phyloP scores from a whole-genome alignment of 2,329 filamentous ascomycete species.

The Sarocladiaceae sp. region DNA sequence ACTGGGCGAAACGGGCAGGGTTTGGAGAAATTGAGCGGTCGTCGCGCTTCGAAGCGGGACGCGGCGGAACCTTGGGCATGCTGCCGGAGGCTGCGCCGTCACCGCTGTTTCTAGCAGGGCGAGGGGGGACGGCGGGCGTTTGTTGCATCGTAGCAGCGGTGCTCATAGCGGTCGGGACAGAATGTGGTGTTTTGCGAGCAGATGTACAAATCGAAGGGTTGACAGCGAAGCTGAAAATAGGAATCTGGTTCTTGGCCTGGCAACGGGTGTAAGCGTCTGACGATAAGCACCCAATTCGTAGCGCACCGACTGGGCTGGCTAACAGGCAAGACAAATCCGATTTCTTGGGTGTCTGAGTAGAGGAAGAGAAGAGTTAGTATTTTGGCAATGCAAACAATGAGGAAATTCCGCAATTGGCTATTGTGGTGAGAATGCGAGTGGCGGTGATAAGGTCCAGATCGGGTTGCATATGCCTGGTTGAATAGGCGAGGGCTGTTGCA shows the following conservation, averaged over 20 bases:
- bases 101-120: slow-evolving; percentile 46
- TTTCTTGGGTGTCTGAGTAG: too few relatives aligned
- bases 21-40: slow-evolving; percentile 73
- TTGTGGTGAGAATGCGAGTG: not conserved
- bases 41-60: slow-evolving; percentile 62
- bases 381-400: not conserved
- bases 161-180: slow-evolving; percentile 27
- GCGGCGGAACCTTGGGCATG: slow-evolving; percentile 70
- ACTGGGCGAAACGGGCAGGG: slow-evolving; percentile 74
- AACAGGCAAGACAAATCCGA: not conserved
- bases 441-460: slow-evolving; percentile 1
- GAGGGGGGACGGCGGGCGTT: slow-evolving; percentile 50
- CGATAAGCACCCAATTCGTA: slow-evolving; percentile 1
- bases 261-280: slow-evolving; percentile 1
- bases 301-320: not conserved
- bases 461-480: too few relatives aligned
- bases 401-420: not conserved
- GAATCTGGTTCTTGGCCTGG: not conserved
- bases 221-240: not conserved
- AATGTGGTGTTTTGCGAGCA: not conserved
- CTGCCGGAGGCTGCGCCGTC: slow-evolving; percentile 28
- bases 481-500: not conserved
- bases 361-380: slow-evolving; percentile 1
- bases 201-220: too few relatives aligned
- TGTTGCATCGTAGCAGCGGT: slow-evolving; percentile 43